Base-by-base conservation (phyloP, 139 green algal species). In the Chlamydomonas eustigma region DNA sequence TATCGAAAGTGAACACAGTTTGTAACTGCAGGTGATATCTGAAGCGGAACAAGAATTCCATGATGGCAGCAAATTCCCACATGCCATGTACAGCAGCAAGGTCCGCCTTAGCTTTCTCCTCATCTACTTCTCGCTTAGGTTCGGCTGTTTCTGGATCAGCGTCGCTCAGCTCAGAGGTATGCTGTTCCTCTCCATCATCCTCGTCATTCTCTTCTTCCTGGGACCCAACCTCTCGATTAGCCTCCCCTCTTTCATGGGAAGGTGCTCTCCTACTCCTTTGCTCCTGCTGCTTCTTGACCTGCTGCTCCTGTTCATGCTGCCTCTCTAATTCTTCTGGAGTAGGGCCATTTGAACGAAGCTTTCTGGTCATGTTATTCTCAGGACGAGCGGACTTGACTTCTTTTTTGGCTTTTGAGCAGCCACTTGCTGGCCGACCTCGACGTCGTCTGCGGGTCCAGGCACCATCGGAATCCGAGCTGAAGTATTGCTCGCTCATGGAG, bases 31-130 rank as follows among this genome's bases (percentile, higher is more conserved):
- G 28, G 33, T 51, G n/a, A 5, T 39, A 28, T 22, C 66, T 8
- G 66, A 74, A 74, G 32, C 33, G 33, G 35, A 74, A 74, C 33
- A 74, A 35, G 28, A 74, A 74, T 50, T 74, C 66, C 33, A 44
- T 51, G 66, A 74, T 74, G 66, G 66, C 32, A 8, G 33, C 32
- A 22, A 44, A 74, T 35, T 74, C 66, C 66, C 66, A 74, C 66
- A 74, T 74, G 32, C 33, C 66, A 22, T 74, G 32, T 35, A 74
- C 66, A 6, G 30, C 33, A 32, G 66, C 66, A 39, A 74, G 66
- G 66, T 74, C 66, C 18, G 30, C 32, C 32, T 24, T 25, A 5
- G 35, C 66, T 35, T 5, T 44, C 12, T 74, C 66, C 32, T 74
- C 66, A 24, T 74, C 66, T 35, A 74, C 32, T 12, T 28, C 32